Base-by-base conservation (phyloP, 1,284 basidiomycete species). In the Rhodotorula sp. region DNA sequence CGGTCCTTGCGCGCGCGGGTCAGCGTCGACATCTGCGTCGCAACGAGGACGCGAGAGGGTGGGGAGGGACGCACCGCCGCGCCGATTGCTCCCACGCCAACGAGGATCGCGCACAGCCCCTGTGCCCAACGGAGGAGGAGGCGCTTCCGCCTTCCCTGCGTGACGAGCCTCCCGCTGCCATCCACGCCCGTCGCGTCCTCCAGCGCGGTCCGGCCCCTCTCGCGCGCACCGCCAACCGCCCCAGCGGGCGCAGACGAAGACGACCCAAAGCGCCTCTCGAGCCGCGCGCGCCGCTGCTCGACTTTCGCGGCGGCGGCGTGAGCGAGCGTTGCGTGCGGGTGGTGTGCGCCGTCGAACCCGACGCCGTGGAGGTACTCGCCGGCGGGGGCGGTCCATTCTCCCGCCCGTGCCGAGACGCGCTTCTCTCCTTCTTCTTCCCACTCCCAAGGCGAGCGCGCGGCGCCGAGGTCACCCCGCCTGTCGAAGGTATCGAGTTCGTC, bases 311-410 rank as follows among this genome's bases (percentile, higher is more conserved):
- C n/a, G n/a, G n/a, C n/a, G n/a, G n/a, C n/a, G n/a, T n/a, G n/a
- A n/a, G n/a, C n/a, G 19, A 15, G 19, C 32, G 21, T 12, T 1
- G 50, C 50, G 32, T 29, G 15, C 7, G 29, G 12, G 32, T 19
- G 21, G 53, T 32, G 32, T 21, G 32, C 10, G 32, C 8, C 21
- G 56, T 69, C 63, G 58, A 39, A 69, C 2, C 68, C 68, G 15
- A 69, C 68, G 32, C 68, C 68, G 44, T 65, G 57, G 3, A 36
- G 50, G 36, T 69, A 69, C 22, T 27, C 41, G 21, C 53, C 53
- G 0, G 29, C 53, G 3, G 32, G 21, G 19, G 32, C 53, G 32
- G 32, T 21, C 53, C 53, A 54, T 32, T 54, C 56, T 3, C 56
- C 56, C 3, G 19, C 19, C 19, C 19, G 7, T 2, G 19, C 22